phyloP scores from a whole-genome alignment of 805 yeast genomes.

The Nakazawaea pomicola region DNA sequence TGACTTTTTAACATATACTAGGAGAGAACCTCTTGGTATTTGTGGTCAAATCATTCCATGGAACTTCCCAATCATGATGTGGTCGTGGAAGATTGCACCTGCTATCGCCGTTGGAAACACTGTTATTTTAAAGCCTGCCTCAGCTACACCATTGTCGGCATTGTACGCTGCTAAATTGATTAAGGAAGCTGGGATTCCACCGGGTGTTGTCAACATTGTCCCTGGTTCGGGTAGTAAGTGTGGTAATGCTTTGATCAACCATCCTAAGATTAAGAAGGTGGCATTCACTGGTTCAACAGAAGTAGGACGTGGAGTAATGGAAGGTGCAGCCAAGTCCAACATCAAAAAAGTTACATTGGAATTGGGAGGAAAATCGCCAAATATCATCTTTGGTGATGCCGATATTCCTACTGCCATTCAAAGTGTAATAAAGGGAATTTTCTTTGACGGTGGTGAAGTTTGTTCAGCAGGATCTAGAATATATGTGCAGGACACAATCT shows the following conservation, averaged over 20 bases:
- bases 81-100: slow-evolving; percentile 76
- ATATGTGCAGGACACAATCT: slow-evolving; percentile 65
- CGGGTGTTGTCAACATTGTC: slow-evolving; percentile 69
- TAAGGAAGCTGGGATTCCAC: slow-evolving; percentile 66
- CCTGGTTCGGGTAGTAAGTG: slow-evolving; percentile 71
- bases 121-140: slow-evolving; percentile 68
- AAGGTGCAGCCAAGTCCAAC: slow-evolving; percentile 59
- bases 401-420: slow-evolving; percentile 43
- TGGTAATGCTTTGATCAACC: slow-evolving; percentile 65
- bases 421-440: slow-evolving; percentile 60
- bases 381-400: slow-evolving; percentile 67
- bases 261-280: slow-evolving; percentile 64
- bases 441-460: slow-evolving; percentile 77
- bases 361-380: slow-evolving; percentile 81
- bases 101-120: slow-evolving; percentile 75
- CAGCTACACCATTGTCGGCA: slow-evolving; percentile 72
- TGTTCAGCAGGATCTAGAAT: slow-evolving; percentile 81
- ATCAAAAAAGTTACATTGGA: slow-evolving; percentile 77
- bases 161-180: slow-evolving; percentile 54
- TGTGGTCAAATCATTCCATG: slow-evolving; percentile 83
- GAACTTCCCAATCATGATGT: slow-evolving; percentile 80
- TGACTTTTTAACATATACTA: slow-evolving; percentile 57
- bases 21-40: slow-evolving; percentile 73
- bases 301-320: slow-evolving; percentile 67
- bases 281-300: slow-evolving; percentile 82